These are phyloP conservation scores for Mortierella sp. DNA, from an alignment of 371 early-diverging fungal genomes.

Conservation along the genomic window DNA sequence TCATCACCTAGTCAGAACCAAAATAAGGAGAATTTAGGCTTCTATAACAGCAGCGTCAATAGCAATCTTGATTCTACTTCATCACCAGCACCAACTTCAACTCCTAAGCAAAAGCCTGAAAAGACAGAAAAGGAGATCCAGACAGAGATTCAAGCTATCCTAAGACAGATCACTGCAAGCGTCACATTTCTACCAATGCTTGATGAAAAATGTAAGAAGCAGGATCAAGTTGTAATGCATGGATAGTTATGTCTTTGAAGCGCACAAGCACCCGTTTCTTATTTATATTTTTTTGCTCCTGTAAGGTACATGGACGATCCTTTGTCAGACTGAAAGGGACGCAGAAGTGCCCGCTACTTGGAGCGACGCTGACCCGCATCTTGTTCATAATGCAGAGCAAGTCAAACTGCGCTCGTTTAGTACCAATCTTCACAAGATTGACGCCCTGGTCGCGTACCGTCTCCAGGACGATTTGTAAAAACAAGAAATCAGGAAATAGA, in stretches of 20 bases:
- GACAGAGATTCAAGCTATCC: conserved; percentile 85
- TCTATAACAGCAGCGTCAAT: neutral
- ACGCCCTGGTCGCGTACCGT: conserved; percentile 88
- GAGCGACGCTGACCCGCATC: conserved; percentile 85
- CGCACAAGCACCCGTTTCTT: neutral
- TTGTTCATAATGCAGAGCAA: conserved; percentile 87
- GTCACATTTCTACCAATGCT: conserved; percentile 92
- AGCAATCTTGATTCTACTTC: neutral
- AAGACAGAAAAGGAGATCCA: conserved; percentile 79
- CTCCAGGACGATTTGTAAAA: conserved; percentile 60
- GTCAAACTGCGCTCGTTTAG: conserved; percentile 84
- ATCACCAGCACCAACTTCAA: conserved; percentile 9
- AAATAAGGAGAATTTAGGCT: conserved; percentile 1
- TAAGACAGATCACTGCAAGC: conserved; percentile 92
- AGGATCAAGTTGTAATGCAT: neutral
- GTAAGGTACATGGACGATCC: conserved; percentile 83
- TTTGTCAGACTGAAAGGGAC: conserved; percentile 90
- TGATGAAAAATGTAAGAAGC: conserved; percentile 82
- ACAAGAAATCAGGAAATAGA: neutral
- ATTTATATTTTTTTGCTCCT: conserved; percentile 5
- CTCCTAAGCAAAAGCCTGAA: conserved; percentile 22
- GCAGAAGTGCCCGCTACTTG: conserved; percentile 90
- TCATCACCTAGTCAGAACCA: conserved; percentile 2
- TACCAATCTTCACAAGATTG: conserved; percentile 86
- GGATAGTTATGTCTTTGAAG: neutral